Evolutionary conservation across 2,329 filamentous ascomycete species (phyloP).

Genomic region (Cytospora schulzeri): DNA sequence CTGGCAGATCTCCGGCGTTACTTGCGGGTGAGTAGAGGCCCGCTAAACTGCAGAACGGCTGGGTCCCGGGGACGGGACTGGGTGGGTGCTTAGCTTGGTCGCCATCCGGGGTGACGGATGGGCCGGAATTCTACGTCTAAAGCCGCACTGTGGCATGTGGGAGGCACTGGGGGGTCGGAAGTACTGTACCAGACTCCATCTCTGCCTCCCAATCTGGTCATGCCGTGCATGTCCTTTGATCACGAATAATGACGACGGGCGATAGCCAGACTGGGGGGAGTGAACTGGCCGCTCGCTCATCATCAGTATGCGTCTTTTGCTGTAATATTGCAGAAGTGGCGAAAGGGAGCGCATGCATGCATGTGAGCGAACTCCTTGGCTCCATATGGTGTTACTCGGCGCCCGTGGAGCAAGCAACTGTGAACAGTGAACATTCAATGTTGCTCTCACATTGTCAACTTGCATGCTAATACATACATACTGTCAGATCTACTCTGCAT

Average conservation of each 20-base stretch:
- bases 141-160: slow-evolving; percentile 10
- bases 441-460: neutral
- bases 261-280: neutral
- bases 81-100: slow-evolving; percentile 1
- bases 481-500: neutral
- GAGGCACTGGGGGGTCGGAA: neutral
- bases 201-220: neutral
- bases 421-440: neutral
- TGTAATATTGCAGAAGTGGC: slow-evolving; percentile 16
- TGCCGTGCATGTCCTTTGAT: neutral
- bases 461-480: neutral
- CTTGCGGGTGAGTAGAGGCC: neutral
- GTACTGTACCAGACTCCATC: neutral
- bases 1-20: neutral
- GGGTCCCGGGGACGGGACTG: neutral
- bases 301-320: neutral
- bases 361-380: neutral
- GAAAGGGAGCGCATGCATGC: slow-evolving; percentile 8
- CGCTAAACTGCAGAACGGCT: neutral
- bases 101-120: slow-evolving; percentile 10
- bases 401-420: neutral
- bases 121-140: neutral
- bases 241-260: slow-evolving; percentile 10
- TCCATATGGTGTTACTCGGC: neutral
- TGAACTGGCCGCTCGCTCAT: slow-evolving; percentile 5